Percentiles rank a stretch among this genome's conserved stretches.
Evolutionary conservation across 768 basidiomycete species (phyloP).

Genomic region (Mycena rosella): DNA sequence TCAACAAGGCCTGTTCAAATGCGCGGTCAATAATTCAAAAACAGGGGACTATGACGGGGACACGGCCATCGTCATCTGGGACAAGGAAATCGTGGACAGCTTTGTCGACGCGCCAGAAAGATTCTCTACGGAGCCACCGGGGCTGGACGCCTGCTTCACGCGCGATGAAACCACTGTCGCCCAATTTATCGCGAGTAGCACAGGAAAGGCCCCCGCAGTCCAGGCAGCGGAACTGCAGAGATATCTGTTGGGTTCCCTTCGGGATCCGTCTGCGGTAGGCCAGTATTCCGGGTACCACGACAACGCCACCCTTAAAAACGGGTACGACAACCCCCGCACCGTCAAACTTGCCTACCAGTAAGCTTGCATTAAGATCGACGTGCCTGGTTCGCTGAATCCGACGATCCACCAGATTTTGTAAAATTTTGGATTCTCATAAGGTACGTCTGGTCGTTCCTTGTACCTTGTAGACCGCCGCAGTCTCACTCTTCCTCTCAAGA

Average conservation of each 20-base stretch:
- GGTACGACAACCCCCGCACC: slow-evolving; percentile 64
- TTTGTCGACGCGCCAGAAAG: slow-evolving; percentile 67
- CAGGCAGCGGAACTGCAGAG: slow-evolving; percentile 58
- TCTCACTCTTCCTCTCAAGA: no score
- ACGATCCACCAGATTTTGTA: slow-evolving; percentile 54
- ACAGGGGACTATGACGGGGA: slow-evolving; percentile 83
- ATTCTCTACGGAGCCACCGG: slow-evolving; percentile 63
- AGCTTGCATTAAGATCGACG: slow-evolving; percentile 45
- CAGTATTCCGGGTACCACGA: slow-evolving; percentile 71
- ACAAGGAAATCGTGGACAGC: slow-evolving; percentile 63
- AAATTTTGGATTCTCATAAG: slow-evolving; percentile 70
- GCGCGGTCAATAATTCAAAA: neutral
- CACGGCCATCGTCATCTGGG: slow-evolving; percentile 68
- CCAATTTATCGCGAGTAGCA: slow-evolving; percentile 53
- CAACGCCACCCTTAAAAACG: slow-evolving; percentile 62
- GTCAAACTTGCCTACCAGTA: slow-evolving; percentile 68
- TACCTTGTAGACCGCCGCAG: no score
- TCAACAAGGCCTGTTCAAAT: neutral
- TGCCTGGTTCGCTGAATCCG: neutral
- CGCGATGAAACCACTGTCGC: slow-evolving; percentile 58
- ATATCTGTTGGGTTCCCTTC: slow-evolving; percentile 64
- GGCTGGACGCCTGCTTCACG: slow-evolving; percentile 56
- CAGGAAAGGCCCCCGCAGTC: slow-evolving; percentile 34
- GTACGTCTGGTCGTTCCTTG: no score
- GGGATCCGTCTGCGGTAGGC: slow-evolving; percentile 61